Evolutionary conservation across 2,329 filamentous ascomycete genomes (phyloP).

Genomic region (Botrytis sinoallii): DNA sequence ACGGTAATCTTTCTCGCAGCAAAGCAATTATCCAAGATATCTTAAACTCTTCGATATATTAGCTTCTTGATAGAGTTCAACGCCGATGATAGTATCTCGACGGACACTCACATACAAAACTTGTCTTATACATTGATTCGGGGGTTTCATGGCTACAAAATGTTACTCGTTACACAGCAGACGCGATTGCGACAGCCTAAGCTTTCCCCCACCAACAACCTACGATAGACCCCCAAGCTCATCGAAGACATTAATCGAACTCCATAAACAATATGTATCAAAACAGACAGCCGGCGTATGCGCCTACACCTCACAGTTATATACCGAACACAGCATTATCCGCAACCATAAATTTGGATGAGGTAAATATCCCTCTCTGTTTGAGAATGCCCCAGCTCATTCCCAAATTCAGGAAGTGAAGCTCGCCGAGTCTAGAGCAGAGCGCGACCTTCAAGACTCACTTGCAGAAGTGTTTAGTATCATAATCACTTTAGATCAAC

Average conservation of each 20-base stretch:
- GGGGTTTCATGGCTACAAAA: neutral
- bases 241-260: conserved; percentile 3
- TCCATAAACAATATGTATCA: conserved; percentile 34
- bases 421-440: conserved; percentile 77
- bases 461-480: conserved; percentile 98
- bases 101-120: too few species aligned
- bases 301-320: conserved; percentile 59
- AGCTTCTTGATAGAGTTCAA: neutral
- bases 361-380: conserved; percentile 52
- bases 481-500: conserved; percentile 88
- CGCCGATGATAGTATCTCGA: too few species aligned
- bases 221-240: neutral
- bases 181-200: conserved; percentile 1
- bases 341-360: conserved; percentile 89
- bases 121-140: neutral
- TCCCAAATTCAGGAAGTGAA: conserved; percentile 72
- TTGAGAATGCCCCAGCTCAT: neutral
- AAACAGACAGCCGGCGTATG: conserved; percentile 37
- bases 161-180: neutral
- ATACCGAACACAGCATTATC: conserved; percentile 79
- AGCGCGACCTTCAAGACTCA: conserved; percentile 92
- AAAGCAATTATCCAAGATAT: neutral
- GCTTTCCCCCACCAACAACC: conserved; percentile 12
- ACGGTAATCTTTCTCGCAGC: neutral
- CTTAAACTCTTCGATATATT: neutral